Conservation (phyloP, 805 yeast species). For the Osmozyma mogii region DNA sequence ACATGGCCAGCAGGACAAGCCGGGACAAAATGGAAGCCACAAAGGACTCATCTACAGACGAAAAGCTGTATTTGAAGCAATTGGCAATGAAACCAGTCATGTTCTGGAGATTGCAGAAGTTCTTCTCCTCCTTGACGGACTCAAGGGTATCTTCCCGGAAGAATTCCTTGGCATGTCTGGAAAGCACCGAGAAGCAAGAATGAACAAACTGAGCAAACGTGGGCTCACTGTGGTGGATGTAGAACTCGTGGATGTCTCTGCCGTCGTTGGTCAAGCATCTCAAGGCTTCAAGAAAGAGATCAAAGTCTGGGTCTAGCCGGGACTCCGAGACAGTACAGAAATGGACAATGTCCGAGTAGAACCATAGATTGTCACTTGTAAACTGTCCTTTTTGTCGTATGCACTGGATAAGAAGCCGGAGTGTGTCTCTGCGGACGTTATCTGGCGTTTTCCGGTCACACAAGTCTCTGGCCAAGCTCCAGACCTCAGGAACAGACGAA, state of each 20-base stretch:
- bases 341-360: constrained; percentile 50
- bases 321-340: constrained; percentile 29
- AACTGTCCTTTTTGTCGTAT: constrained; percentile 41
- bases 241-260: constrained; percentile 42
- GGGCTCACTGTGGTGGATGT: constrained; percentile 32
- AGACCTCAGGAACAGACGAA: constrained; percentile 60
- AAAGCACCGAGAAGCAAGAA: constrained; percentile 9
- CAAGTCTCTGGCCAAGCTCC: constrained; percentile 60
- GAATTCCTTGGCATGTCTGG: constrained; percentile 6
- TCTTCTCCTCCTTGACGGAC: constrained; percentile 5
- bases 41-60: constrained; percentile 33
- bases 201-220: constrained; percentile 13
- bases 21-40: constrained; percentile 23
- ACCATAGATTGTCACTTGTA: constrained; percentile 42
- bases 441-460: constrained; percentile 28
- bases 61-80: constrained; percentile 42
- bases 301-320: constrained; percentile 42
- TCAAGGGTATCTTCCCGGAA: constrained; percentile 1
- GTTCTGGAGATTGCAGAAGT: constrained; percentile 9
- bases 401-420: constrained; percentile 49
- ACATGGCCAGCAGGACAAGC: constrained; percentile 30
- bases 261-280: constrained; percentile 45
- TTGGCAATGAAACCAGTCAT: constrained; percentile 31
- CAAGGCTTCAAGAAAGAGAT: constrained; percentile 41
- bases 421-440: constrained; percentile 34